Base-by-base conservation (phyloP, 164 flowering plant genomes). In the Magnolia officinalis region DNA sequence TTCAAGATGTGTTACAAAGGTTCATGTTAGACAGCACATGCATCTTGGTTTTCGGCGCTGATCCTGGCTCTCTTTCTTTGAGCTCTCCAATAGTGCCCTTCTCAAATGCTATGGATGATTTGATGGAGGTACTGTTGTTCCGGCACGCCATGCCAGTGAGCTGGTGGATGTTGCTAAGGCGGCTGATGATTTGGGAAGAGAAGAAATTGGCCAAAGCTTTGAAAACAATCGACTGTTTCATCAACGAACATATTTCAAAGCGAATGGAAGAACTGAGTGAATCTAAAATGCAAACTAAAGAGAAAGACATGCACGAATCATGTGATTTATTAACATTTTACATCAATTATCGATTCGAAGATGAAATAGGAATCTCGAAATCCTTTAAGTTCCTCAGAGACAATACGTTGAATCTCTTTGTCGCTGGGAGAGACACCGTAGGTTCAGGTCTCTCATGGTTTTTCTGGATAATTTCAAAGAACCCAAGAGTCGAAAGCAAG, bases 1-100 rank as follows among this genome's bases (percentile, higher is more conserved):
- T 85, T 65, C 84, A 83, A 71, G 83, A 83, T 37, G 23, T 81
- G 51, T 82, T 82, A 55, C 66, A 73, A 58, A 85, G 85, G 20
- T 75, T 83, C 69, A 74, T 84, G 2, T 74, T 79, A 59, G 84
- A 85, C 72, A 72, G 51, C 23, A 80, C 73, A 0, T 80, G 77
- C 52, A 70, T 26, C 3, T 23, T 80, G 24, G 49, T 81, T 2
- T 69, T 75, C 21, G 85, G 78, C 2, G 52, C 13, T 8, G 73
- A 70, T 45, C 74, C 77, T 1, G 78, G 75, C 19, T 70, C 66
- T 61, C 79, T 80, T 23, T 71, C 79, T 0, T 31, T 49, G 10
- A 71, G 78, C 37, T 72, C 80, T 11, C 81, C 84, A 8, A 19
- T 10, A 2, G 67, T 71, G 13, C 76, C 79, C 16, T 69, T 76